These are phyloP conservation scores for Didymella glomerata DNA, from an alignment of 2,329 filamentous ascomycete genomes.

Conservation along the genomic window DNA sequence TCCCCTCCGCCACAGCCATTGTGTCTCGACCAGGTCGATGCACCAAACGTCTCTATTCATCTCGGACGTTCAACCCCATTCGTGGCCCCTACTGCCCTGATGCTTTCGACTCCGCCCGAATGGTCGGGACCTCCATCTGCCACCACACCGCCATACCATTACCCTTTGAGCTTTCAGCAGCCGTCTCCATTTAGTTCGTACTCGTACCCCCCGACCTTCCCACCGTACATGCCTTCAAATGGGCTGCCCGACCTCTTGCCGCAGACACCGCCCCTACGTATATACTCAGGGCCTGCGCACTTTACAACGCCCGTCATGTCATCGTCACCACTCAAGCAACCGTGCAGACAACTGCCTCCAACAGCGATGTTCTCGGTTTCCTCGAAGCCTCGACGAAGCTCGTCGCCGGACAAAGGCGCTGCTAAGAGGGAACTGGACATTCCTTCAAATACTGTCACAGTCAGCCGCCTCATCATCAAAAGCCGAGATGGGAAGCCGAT, in stretches of 20 bases:
- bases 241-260: not conserved
- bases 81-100: slow-evolving; percentile 2
- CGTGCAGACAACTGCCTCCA: slow-evolving; percentile 21
- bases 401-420: slow-evolving; percentile 12
- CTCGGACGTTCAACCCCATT: not conserved
- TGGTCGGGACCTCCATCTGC: not conserved
- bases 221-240: not conserved
- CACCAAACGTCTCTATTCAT: not conserved
- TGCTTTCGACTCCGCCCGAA: not conserved
- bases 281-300: not conserved
- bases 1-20: not conserved
- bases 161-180: not conserved
- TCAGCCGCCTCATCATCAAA: slow-evolving; percentile 32
- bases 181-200: not conserved
- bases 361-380: slow-evolving; percentile 33
- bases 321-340: not conserved
- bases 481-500: slow-evolving; percentile 24
- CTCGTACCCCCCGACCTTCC: not conserved
- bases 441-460: not conserved
- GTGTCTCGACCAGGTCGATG: not conserved
- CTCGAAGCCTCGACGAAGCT: slow-evolving; percentile 22
- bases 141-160: not conserved
- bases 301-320: not conserved
- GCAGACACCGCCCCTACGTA: not conserved
- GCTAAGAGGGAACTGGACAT: not conserved